Evolutionary conservation across 108 stramenopile species (phyloP), one percentile per base, ranked within the genome.

Genomic region (Discostella pseudostelligera): DNA sequence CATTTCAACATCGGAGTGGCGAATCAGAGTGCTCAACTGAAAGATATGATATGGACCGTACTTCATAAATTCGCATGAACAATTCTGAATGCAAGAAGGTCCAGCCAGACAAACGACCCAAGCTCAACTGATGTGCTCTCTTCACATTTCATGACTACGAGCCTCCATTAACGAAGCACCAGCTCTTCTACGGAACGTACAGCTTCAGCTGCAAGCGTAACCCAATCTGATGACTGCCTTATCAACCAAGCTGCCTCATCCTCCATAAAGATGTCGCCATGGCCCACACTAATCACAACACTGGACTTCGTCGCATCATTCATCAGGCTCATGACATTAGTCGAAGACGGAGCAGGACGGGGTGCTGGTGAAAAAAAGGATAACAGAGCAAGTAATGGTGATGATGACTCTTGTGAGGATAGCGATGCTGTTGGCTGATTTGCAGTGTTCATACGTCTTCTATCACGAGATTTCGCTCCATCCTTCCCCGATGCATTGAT

Each of bases 161-260:
- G n/a, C 32, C 32, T 5, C 3, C 24, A 25, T n/a, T 56, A 67
- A 44, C 4, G 21, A 11, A 62, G 39, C n/a, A 70, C 60, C 21
- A 70, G 44, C 32, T 43, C 53, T 32, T 62, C 69, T 24, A 62
- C 69, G 5, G 69, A 62, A 55, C 59, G 42, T 17, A 70, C 69
- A 20, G 48, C 60, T 4, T 70, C 53, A n/a, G 42, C 51, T 14
- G 53, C 39, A 19, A 59, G 42, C 0, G 46, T 51, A 13, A 50
- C 60, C 25, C 50, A 25, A n/a, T 26, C 39, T 0, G 59, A 29
- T 14, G 69, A 62, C 42, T 70, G 59, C 45, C 50, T 59, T 17
- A 70, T 25, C 32, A 59, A 37, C 59, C 69, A 70, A n/a, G 59
- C 50, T 22, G 69, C 69, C 21, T 70, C 60, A 5, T 59, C 69